Evolutionary conservation across 2,329 filamentous ascomycete genomes (phyloP).

Genomic region (Colletotrichum sp.): DNA sequence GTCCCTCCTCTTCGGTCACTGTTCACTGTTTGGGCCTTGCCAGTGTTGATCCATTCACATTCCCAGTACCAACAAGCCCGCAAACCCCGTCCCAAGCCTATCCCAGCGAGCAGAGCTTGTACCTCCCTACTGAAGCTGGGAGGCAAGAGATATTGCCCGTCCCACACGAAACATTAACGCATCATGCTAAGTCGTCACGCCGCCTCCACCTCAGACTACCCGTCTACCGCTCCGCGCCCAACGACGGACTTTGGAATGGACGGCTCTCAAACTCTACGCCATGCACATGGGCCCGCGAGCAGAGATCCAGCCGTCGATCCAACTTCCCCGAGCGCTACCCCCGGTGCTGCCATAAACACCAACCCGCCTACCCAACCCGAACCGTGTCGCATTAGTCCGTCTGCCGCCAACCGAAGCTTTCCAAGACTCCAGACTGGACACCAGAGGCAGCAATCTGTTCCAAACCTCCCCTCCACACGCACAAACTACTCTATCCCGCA

Average conservation of each 20-base stretch:
- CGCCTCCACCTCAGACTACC: constrained; percentile 28
- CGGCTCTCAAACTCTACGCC: constrained; percentile 9
- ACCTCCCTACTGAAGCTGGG: background rate
- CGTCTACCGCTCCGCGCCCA: constrained; percentile 24
- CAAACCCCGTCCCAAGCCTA: background rate
- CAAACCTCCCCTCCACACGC: constrained; percentile 36
- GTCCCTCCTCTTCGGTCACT: background rate
- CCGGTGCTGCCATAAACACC: constrained; percentile 5
- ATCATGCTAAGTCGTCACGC: constrained; percentile 39
- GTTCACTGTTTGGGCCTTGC: background rate
- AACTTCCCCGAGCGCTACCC: constrained; percentile 8
- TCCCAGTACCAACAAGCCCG: background rate
- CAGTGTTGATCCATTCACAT: background rate
- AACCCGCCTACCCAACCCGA: constrained; percentile 16
- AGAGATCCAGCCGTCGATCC: background rate
- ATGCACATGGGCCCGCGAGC: constrained; percentile 15
- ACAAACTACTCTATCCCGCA: constrained; percentile 19
- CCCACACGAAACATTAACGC: constrained; percentile 39
- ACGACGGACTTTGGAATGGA: constrained; percentile 18
- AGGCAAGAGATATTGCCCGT: constrained; percentile 24
- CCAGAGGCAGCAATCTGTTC: constrained; percentile 39
- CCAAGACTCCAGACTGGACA: constrained; percentile 24
- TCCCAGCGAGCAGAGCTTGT: background rate
- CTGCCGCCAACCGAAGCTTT: constrained; percentile 2
- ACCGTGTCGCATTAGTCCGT: background rate